Base-by-base conservation (phyloP, 192 early-diverging fungal genomes). In the Geosiphon pyriformis region DNA sequence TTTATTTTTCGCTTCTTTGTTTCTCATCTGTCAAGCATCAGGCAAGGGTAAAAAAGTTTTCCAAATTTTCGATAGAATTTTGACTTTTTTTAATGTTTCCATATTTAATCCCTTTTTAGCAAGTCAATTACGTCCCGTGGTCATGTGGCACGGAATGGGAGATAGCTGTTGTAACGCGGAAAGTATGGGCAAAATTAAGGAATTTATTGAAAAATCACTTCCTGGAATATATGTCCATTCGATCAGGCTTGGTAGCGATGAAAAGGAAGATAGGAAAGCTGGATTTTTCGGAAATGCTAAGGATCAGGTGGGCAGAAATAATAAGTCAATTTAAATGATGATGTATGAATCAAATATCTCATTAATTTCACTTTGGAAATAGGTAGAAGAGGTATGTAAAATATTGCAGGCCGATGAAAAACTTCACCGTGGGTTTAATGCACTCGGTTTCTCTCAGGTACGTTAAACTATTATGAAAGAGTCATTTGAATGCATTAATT, bases 61-160 rank as follows among this genome's bases (percentile, higher is more conserved):
- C n/a, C n/a, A n/a, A n/a, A n/a, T n/a, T n/a, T n/a, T n/a, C n/a
- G n/a, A n/a, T n/a, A n/a, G n/a, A n/a, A n/a, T n/a, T n/a, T n/a
- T n/a, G n/a, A n/a, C n/a, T n/a, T n/a, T n/a, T n/a, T n/a, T n/a
- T n/a, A n/a, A n/a, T n/a, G n/a, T n/a, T n/a, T n/a, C n/a, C n/a
- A n/a, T n/a, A n/a, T n/a, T n/a, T n/a, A n/a, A n/a, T n/a, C n/a
- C n/a, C n/a, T n/a, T n/a, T n/a, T n/a, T n/a, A n/a, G n/a, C n/a
- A n/a, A n/a, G n/a, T n/a, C n/a, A n/a, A n/a, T n/a, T n/a, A n/a
- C 35, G 50, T 26, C 76, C 83, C 25, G 83, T 93, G 23, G 88
- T 94, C 0, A 64, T 94, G 27, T 92, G 92, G 90, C 92, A 94
- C 76, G 92, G 92, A 8, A 91, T 94, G 90, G 92, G 92, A 17